Evolutionary conservation across 768 basidiomycete genomes (phyloP).

Genomic region (Dacryopinax primogenitus): DNA sequence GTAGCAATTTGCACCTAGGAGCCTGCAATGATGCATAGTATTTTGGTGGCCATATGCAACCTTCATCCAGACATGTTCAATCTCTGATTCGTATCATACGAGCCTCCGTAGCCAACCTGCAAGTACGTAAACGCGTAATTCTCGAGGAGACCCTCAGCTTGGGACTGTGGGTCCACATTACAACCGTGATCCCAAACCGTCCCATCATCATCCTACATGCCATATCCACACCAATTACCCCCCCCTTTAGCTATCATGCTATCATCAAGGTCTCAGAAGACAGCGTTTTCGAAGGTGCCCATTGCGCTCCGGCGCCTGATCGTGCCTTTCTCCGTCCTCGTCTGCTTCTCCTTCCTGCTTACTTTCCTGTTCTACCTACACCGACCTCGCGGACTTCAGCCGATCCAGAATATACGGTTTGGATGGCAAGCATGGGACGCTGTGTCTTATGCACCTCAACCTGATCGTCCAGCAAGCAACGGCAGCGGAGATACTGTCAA

Average conservation of each 20-base stretch:
- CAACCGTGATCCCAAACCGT: too few relatives aligned
- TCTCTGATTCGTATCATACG: too few relatives aligned
- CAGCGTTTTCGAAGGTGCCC: neutral
- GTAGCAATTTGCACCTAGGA: neutral
- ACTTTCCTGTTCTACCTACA: constrained; percentile 69
- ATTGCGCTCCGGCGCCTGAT: constrained; percentile 12
- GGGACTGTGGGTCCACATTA: too few relatives aligned
- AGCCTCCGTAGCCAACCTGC: too few relatives aligned
- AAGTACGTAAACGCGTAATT: too few relatives aligned
- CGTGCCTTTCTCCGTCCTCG: constrained; percentile 42
- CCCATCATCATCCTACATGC: too few relatives aligned
- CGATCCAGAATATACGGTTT: constrained; percentile 40
- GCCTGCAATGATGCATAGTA: neutral
- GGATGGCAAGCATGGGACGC: constrained; percentile 87
- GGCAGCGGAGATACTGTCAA: constrained; percentile 11
- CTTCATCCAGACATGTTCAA: neutral
- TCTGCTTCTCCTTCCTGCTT: constrained; percentile 59
- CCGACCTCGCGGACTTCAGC: constrained; percentile 38
- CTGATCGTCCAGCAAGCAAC: neutral
- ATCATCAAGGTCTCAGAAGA: neutral
- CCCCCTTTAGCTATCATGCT: neutral
- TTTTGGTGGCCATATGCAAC: neutral
- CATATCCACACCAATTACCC: neutral
- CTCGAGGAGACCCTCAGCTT: too few relatives aligned
- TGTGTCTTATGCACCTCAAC: constrained; percentile 28